These are phyloP conservation scores for Blastocystis sp. DNA, from an alignment of 352 stramenopile species.

Conservation along the genomic window DNA sequence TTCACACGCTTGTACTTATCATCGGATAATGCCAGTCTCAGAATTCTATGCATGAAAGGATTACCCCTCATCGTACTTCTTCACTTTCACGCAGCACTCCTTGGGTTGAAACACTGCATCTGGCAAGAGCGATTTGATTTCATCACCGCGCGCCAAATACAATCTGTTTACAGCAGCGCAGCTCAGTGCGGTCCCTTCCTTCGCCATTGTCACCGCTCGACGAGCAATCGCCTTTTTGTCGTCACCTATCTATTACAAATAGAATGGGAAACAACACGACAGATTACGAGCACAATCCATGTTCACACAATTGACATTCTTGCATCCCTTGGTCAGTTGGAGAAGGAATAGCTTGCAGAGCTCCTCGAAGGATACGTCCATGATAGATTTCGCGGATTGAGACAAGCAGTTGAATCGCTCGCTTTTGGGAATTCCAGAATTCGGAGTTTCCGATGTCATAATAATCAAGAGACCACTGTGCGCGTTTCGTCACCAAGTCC, in stretches of 20 bases:
- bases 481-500: not conserved
- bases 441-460: not conserved
- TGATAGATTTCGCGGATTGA: not conserved
- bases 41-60: not conserved
- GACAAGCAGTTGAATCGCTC: no score
- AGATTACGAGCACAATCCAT: constrained; percentile 32
- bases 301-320: constrained; percentile 33
- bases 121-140: not conserved
- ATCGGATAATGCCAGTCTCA: not conserved
- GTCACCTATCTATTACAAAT: not conserved
- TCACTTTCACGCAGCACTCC: not conserved
- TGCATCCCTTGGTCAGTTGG: constrained; percentile 37
- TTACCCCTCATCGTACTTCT: not conserved
- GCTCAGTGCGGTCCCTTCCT: constrained; percentile 17
- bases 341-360: constrained; percentile 6
- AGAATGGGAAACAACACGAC: not conserved
- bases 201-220: constrained; percentile 19
- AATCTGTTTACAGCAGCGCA: constrained; percentile 14
- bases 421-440: constrained; percentile 37
- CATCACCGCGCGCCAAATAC: not conserved
- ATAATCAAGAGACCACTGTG: constrained; percentile 11
- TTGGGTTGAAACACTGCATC: not conserved
- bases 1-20: constrained; percentile 42
- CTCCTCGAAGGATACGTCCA: not conserved
- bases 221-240: not conserved